Conservation (phyloP, 768 basidiomycete genomes). For the Lyophyllum semitale region DNA sequence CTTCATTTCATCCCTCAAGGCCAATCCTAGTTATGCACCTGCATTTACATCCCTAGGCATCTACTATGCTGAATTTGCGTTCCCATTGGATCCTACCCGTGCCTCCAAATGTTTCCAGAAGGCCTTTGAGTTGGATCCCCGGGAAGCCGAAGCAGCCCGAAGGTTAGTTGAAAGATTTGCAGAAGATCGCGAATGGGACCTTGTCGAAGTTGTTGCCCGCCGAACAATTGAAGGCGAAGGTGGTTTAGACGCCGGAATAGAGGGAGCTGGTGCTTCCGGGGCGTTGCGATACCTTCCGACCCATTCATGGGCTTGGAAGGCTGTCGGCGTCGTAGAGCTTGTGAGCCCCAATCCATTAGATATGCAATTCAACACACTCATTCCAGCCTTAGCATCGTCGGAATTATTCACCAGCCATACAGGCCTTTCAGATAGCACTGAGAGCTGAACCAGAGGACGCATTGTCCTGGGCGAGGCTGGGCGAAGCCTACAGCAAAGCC, state of each 20-base stretch:
- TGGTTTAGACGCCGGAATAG: constrained; percentile 62
- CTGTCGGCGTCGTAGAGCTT: constrained; percentile 86
- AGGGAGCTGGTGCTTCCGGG: constrained; percentile 32
- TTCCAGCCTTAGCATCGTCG: constrained; percentile 52
- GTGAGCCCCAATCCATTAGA: constrained; percentile 47
- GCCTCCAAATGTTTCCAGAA: constrained; percentile 97
- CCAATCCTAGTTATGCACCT: constrained; percentile 75
- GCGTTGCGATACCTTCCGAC: constrained; percentile 65
- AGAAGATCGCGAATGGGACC: constrained; percentile 91
- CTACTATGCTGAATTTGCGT: constrained; percentile 74
- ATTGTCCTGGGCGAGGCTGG: constrained; percentile 86
- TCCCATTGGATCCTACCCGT: constrained; percentile 78
- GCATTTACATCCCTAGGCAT: constrained; percentile 93
- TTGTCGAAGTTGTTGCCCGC: constrained; percentile 92
- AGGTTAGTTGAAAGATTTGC: constrained; percentile 89
- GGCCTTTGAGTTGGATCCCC: constrained; percentile 93
- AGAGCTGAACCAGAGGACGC: constrained; percentile 78
- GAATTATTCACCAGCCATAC: constrained; percentile 75
- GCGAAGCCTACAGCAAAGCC: constrained; percentile 87
- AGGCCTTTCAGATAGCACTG: constrained; percentile 84
- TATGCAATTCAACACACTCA: constrained; percentile 2
- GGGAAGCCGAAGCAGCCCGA: constrained; percentile 83
- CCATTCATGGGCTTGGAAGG: constrained; percentile 99
- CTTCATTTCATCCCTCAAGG: constrained; percentile 82
- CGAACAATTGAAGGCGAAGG: constrained; percentile 94